Evolutionary conservation across 2,329 filamentous ascomycete species (phyloP).

Genomic region (Colletotrichum spaethianum): DNA sequence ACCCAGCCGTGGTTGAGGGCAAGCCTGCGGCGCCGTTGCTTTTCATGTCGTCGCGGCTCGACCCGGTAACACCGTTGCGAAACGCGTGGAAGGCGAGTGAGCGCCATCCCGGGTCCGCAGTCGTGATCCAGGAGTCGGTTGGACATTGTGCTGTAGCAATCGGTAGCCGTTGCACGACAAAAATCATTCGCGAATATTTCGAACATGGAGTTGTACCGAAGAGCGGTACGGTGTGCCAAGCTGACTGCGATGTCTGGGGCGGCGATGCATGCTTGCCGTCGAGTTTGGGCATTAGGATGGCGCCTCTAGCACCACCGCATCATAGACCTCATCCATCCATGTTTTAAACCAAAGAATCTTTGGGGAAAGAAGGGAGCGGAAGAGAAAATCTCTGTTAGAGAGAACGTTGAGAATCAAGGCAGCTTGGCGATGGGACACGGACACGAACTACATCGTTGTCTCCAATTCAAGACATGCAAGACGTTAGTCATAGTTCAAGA

Average conservation of each 20-base stretch:
- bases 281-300: constrained; percentile 1
- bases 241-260: constrained; percentile 43
- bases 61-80: constrained; percentile 62
- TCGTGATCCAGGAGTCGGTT: constrained; percentile 49
- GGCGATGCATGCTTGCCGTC: constrained; percentile 17
- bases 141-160: constrained; percentile 46
- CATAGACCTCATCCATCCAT: not conserved
- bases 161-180: constrained; percentile 44
- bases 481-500: not conserved
- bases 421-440: not conserved
- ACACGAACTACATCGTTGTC: not conserved
- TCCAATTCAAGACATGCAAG: not conserved
- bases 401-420: too few species aligned
- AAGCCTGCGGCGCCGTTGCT: constrained; percentile 59
- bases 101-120: constrained; percentile 47
- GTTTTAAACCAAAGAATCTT: not conserved
- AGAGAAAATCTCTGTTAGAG: too few species aligned
- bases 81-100: constrained; percentile 51
- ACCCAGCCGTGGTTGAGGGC: constrained; percentile 45
- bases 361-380: rapidly evolving
- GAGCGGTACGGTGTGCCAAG: constrained; percentile 44
- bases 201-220: constrained; percentile 49
- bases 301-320: not conserved
- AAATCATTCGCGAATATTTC: constrained; percentile 47
- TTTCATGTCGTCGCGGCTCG: constrained; percentile 58